Percentiles rank a stretch among this genome's conserved stretches.
These are phyloP conservation scores for Exophiala mesophila DNA, from an alignment of 2,329 filamentous ascomycete genomes.

Conservation along the genomic window DNA sequence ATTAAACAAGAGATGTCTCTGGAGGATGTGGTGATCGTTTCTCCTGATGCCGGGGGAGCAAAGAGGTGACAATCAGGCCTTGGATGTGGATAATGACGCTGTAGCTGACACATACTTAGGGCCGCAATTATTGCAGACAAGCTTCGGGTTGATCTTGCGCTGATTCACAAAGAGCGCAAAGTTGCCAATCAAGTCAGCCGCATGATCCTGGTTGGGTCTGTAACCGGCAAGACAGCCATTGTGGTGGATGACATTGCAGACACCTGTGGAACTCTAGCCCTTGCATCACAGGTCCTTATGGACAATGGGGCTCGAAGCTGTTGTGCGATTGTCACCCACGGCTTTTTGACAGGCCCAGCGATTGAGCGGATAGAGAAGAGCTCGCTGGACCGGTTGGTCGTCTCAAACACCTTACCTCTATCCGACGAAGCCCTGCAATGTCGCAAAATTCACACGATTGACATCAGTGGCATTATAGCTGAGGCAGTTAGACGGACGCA, in stretches of 20 bases:
- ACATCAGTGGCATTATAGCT: conserved; percentile 71
- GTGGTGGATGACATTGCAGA: conserved; percentile 98
- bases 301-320: conserved; percentile 81
- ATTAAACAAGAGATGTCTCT: conserved; percentile 78
- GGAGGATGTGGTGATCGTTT: conserved; percentile 72
- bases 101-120: conserved; percentile 88
- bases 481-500: conserved; percentile 48
- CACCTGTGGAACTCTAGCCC: conserved; percentile 81
- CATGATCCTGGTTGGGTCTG: conserved; percentile 92
- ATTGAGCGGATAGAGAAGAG: conserved; percentile 81
- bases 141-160: conserved; percentile 81
- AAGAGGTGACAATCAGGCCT: conserved; percentile 35
- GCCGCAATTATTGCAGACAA: conserved; percentile 91
- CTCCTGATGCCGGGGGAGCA: conserved; percentile 35
- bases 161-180: conserved; percentile 94
- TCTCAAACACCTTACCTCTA: conserved; percentile 83
- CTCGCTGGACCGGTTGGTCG: conserved; percentile 70
- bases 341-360: conserved; percentile 81
- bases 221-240: conserved; percentile 85
- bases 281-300: conserved; percentile 84
- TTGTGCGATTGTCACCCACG: conserved; percentile 92
- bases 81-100: conserved; percentile 91
- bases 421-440: conserved; percentile 57
- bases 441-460: conserved; percentile 84
- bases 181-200: conserved; percentile 86